Evolutionary conservation across 306 rosid species (phyloP).

Genomic region (Glycine tomentella): DNA sequence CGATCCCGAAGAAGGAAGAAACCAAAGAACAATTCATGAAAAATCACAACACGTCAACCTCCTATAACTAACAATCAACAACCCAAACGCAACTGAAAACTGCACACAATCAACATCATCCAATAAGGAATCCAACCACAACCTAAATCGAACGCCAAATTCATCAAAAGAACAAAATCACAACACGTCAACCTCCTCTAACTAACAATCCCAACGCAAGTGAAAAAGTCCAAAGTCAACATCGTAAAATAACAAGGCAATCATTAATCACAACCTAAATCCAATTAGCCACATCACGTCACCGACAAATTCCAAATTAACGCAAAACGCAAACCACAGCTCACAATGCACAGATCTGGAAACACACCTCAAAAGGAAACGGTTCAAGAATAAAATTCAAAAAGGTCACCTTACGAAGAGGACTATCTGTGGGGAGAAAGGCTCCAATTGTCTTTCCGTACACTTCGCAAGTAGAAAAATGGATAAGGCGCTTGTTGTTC

Average conservation of each 20-base stretch:
- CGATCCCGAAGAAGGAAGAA: not conserved
- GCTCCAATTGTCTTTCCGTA: slow-evolving; percentile 98
- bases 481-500: slow-evolving; percentile 88
- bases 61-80: not conserved
- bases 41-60: not conserved
- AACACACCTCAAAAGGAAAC: not conserved
- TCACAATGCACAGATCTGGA: slow-evolving; percentile 43
- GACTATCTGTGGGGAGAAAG: slow-evolving; percentile 94
- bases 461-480: slow-evolving; percentile 99
- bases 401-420: slow-evolving; percentile 85
- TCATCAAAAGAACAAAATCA: not conserved
- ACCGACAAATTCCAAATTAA: slow-evolving; percentile 43
- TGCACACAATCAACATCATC: not conserved
- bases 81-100: not conserved
- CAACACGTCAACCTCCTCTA: not conserved
- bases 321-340: slow-evolving; percentile 23
- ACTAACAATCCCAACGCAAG: not conserved
- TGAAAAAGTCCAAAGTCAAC: slow-evolving; percentile 19
- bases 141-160: not conserved
- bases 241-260: not conserved
- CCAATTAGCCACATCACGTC: not conserved
- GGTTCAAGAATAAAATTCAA: not conserved
- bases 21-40: not conserved
- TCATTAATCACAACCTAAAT: not conserved
- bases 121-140: not conserved